A percentile compares a stretch with the other conserved stretches of the same genome.
phyloP scores from a whole-genome alignment of 2,329 filamentous ascomycete genomes.

The Metarhizium brunneum region DNA sequence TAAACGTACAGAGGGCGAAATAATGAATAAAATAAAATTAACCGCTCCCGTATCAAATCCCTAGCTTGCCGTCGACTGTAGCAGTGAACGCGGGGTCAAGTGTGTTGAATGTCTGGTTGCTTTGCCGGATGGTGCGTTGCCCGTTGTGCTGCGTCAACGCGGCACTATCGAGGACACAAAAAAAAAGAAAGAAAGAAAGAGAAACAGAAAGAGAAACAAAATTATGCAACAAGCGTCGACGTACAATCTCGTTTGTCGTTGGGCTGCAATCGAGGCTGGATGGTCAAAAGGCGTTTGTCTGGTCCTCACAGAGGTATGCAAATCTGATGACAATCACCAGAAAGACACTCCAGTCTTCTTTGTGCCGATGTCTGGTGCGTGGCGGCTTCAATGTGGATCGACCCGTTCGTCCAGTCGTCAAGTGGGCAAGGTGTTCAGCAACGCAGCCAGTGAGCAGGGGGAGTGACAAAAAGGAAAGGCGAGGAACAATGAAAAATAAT shows the following conservation, averaged over 20 bases:
- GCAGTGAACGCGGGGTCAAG: too few species aligned
- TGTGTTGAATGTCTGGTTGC: too few species aligned
- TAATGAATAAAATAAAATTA: not conserved
- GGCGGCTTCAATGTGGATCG: not conserved
- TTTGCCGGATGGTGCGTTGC: not conserved
- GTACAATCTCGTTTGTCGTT: too few species aligned
- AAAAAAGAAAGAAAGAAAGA: too few species aligned
- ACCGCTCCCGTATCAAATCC: not conserved
- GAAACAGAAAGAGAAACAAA: too few species aligned
- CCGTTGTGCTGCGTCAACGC: not conserved
- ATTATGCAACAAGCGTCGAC: too few species aligned
- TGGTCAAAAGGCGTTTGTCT: not conserved
- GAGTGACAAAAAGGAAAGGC: not conserved
- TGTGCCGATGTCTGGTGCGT: not conserved
- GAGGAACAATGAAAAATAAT: not conserved
- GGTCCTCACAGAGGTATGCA: conserved; percentile 2
- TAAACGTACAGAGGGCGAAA: not conserved
- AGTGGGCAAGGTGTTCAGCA: not conserved
- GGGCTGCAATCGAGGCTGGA: not conserved
- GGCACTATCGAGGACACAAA: too few species aligned
- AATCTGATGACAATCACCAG: not conserved
- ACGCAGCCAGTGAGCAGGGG: conserved; percentile 1
- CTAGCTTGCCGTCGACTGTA: too few species aligned
- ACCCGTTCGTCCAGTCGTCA: not conserved
- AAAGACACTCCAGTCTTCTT: not conserved